Conservation (phyloP, 441 rosid genomes). For the Pelargonium citronellum region DNA sequence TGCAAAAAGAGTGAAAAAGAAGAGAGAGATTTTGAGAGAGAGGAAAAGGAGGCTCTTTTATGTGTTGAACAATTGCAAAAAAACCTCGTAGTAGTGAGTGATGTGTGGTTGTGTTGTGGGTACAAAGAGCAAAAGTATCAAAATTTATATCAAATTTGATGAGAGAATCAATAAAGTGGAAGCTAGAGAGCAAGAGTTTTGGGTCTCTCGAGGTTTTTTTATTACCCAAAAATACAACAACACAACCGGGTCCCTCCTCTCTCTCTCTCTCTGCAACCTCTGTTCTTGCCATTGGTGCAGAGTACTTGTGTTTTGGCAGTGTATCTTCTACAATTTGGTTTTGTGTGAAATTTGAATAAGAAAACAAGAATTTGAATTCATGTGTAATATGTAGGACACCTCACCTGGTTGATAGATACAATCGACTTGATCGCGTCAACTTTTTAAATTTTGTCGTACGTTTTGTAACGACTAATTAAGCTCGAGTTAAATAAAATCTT, state of each 20-base stretch:
- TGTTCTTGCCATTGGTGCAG: constrained; percentile 1
- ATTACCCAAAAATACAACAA: neutral
- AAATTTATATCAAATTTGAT: constrained; percentile 32
- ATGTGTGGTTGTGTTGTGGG: constrained; percentile 30
- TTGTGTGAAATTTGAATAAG: too few relatives aligned
- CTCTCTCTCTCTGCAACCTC: constrained; percentile 4
- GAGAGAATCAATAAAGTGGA: constrained; percentile 40
- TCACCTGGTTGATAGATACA: too few relatives aligned
- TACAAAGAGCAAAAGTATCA: constrained; percentile 32
- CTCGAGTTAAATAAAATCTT: too few relatives aligned
- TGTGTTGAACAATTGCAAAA: constrained; percentile 12
- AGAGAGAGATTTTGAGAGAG: neutral
- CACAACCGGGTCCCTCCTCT: constrained; percentile 15
- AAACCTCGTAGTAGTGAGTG: constrained; percentile 27
- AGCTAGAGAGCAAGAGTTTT: constrained; percentile 12
- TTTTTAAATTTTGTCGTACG: too few relatives aligned
- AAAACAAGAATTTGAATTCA: too few relatives aligned
- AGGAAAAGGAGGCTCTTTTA: constrained; percentile 8
- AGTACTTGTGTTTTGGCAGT: too few relatives aligned
- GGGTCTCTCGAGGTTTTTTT: constrained; percentile 20
- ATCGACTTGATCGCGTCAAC: too few relatives aligned
- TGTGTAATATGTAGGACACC: too few relatives aligned
- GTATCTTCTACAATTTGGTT: too few relatives aligned
- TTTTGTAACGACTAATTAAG: too few relatives aligned
- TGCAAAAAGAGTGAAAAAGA: constrained; percentile 13